Base-by-base conservation (phyloP, 192 early-diverging fungal genomes). In the Lunasporangiospora selenospora region DNA sequence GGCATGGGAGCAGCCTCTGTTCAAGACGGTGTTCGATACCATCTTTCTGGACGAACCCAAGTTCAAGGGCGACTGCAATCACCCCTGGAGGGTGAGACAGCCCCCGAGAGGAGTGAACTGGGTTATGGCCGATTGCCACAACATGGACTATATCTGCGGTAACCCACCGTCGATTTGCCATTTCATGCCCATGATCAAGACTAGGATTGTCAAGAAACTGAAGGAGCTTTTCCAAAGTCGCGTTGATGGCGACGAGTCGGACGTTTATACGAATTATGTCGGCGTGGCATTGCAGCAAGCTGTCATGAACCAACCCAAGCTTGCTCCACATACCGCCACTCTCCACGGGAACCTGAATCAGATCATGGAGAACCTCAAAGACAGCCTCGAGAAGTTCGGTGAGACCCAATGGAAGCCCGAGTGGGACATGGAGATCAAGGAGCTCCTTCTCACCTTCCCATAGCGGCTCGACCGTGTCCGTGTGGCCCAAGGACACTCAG, bases 81-180 rank as follows among this genome's bases (percentile, higher is more conserved):
- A 83, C 31, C 85, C 85, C 23, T 52, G 58, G 12, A 37, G 82
- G 29, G 64, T 82, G 12, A 63, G 18, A 23, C 78, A 81, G 54
- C 84, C 84, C 21, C 65, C 66, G 33, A 16, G 40, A 2, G 77
- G 75, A n/a, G 75, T 75, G n/a, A 67, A 55, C 26, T 86, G 85
- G 85, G 81, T 78, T 23, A 51, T 79, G 53, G 53, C 58, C 4
- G 80, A 84, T 56, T 86, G 85, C 32, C 62, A 67, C 15, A 67
- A 67, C n/a, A 84, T 82, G 80, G 76, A 86, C 49, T 86, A 83
- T 55, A 81, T 83, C 58, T 86, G 85, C 47, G 85, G 82, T 1
- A 86, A 86, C 57, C 82, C 85, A n/a, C 85, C 85, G n/a, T 81
- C 80, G 26, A 81, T 86, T 37, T 86, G 85, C 53, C 78, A 86